These are phyloP conservation scores for Jamesozyma rosinii DNA, from an alignment of 805 yeast genomes.

Conservation along the genomic window DNA sequence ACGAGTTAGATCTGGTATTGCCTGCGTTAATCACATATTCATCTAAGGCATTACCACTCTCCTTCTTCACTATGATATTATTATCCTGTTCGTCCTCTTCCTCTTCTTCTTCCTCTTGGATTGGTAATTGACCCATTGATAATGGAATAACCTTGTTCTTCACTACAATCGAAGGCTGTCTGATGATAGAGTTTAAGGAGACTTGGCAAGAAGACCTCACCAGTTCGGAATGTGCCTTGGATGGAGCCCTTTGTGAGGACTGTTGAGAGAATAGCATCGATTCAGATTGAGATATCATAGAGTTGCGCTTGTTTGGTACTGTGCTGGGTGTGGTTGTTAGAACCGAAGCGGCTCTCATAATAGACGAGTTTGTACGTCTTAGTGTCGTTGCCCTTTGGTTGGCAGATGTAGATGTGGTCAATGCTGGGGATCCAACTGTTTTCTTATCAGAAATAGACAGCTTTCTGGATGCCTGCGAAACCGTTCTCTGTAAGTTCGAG, in stretches of 20 bases:
- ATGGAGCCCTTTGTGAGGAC: neutral
- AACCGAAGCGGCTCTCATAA: constrained; percentile 31
- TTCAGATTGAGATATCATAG: neutral
- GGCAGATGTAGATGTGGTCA: no score
- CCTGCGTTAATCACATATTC: constrained; percentile 15
- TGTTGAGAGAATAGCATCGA: neutral
- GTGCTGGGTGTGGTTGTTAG: constrained; percentile 16
- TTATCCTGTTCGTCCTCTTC: constrained; percentile 3
- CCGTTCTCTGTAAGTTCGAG: constrained; percentile 24
- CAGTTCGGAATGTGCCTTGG: constrained; percentile 2
- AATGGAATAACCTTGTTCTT: constrained; percentile 29
- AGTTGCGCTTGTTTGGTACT: neutral
- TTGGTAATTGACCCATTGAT: constrained; percentile 23
- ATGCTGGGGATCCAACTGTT: neutral
- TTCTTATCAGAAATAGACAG: neutral
- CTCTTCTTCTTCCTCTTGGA: constrained; percentile 22
- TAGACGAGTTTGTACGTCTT: constrained; percentile 30
- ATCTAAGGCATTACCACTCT: constrained; percentile 5
- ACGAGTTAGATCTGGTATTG: neutral
- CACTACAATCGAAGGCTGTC: constrained; percentile 31
- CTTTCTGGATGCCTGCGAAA: constrained; percentile 9
- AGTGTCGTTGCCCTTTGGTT: constrained; percentile 9
- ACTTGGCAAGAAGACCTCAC: constrained; percentile 23
- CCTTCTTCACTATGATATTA: neutral
- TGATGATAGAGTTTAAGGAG: constrained; percentile 21